Evolutionary conservation across 2,329 filamentous ascomycete species (phyloP).

Genomic region (Mycocentrospora acerina): DNA sequence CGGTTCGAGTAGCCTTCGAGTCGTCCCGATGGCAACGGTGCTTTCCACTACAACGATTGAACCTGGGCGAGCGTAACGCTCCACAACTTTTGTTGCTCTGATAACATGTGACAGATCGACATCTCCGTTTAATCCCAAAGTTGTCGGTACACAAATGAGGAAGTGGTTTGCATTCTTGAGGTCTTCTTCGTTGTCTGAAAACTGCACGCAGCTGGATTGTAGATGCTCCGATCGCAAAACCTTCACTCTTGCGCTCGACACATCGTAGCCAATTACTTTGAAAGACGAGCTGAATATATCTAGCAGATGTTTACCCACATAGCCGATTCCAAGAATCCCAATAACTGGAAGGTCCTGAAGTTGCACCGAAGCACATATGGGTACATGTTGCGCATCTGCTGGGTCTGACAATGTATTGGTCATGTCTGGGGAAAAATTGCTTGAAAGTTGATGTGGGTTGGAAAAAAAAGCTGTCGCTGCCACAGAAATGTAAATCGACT

Average conservation of each 20-base stretch:
- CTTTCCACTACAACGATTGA: slow-evolving; percentile 56
- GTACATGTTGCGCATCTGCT: too few species aligned
- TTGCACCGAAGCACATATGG: too few species aligned
- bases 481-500: too few species aligned
- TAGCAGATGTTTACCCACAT: slow-evolving; percentile 55
- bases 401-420: too few species aligned
- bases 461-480: too few species aligned
- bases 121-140: slow-evolving; percentile 49
- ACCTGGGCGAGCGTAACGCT: slow-evolving; percentile 46
- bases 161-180: slow-evolving; percentile 50
- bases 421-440: too few species aligned
- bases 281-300: slow-evolving; percentile 46
- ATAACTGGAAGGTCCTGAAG: slow-evolving; percentile 21
- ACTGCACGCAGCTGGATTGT: too few species aligned
- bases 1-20: slow-evolving; percentile 52
- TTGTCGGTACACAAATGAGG: slow-evolving; percentile 57
- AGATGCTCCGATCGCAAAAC: neutral
- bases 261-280: slow-evolving; percentile 45
- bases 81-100: slow-evolving; percentile 48
- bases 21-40: slow-evolving; percentile 59
- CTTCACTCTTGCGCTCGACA: slow-evolving; percentile 3
- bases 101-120: slow-evolving; percentile 53
- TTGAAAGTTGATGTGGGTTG: too few species aligned
- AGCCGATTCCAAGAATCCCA: slow-evolving; percentile 56
- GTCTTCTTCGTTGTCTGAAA: slow-evolving; percentile 39